Evolutionary conservation across 768 basidiomycete genomes (phyloP).

Genomic region (Brasilioporus rufonigricans): DNA sequence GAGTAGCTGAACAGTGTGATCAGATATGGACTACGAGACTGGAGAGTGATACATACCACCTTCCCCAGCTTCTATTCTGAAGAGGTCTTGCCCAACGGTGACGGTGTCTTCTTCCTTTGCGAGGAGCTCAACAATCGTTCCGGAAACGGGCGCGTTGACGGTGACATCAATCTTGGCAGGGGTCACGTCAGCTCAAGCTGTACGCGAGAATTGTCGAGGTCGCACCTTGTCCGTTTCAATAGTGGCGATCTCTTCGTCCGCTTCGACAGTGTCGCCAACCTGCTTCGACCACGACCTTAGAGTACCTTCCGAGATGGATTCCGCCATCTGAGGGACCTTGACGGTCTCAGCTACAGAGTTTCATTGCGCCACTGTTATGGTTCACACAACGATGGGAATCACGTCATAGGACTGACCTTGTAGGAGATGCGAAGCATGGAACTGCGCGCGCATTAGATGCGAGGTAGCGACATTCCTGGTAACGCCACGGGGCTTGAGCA

Average conservation of each 20-base stretch:
- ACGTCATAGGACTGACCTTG: constrained; percentile 50
- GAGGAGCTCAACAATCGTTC: constrained; percentile 83
- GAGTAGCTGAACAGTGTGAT: constrained; percentile 21
- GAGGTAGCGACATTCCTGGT: constrained; percentile 46
- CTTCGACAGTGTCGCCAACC: constrained; percentile 85
- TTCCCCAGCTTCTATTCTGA: constrained; percentile 85
- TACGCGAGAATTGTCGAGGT: neutral
- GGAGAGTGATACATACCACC: constrained; percentile 37
- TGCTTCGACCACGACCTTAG: constrained; percentile 93
- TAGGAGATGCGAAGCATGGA: constrained; percentile 68
- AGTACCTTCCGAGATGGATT: constrained; percentile 97
- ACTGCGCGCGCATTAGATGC: constrained; percentile 53
- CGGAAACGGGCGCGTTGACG: constrained; percentile 88
- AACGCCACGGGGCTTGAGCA: constrained; percentile 4
- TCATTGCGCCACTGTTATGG: constrained; percentile 9
- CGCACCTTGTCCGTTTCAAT: constrained; percentile 98
- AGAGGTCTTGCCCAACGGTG: constrained; percentile 90
- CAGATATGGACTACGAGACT: neutral
- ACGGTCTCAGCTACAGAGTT: constrained; percentile 70
- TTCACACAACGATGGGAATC: constrained; percentile 3
- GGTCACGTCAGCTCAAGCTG: constrained; percentile 2
- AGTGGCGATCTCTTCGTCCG: constrained; percentile 94
- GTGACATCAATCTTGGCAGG: constrained; percentile 85
- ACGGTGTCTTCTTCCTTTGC: constrained; percentile 94
- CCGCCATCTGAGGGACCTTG: constrained; percentile 97